Percentiles rank a stretch among this genome's conserved stretches.
phyloP scores from a whole-genome alignment of 371 early-diverging fungal species.

The Parasitella parasitica region DNA sequence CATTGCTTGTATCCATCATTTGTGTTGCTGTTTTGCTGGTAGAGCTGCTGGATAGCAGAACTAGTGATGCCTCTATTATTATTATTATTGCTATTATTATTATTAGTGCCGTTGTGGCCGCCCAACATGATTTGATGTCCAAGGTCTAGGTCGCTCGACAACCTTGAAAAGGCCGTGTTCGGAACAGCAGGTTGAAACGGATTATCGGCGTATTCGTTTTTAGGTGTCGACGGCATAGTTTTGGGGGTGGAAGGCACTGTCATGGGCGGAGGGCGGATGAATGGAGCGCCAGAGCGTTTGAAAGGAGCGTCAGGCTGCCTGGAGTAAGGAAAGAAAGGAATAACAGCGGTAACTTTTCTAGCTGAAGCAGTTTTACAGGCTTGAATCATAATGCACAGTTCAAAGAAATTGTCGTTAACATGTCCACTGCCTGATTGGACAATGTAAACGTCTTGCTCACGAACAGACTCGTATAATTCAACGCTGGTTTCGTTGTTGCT shows the following conservation, averaged over 20 bases:
- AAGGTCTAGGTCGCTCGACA: conserved; percentile 12
- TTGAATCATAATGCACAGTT: conserved; percentile 73
- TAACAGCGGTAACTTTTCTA: conserved; percentile 82
- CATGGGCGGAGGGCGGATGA: conserved; percentile 41
- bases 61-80: conserved; percentile 1
- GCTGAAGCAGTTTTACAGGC: conserved; percentile 94
- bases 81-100: neutral
- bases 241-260: conserved; percentile 33
- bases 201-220: conserved; percentile 15
- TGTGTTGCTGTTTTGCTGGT: conserved; percentile 13
- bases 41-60: conserved; percentile 25
- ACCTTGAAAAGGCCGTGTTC: conserved; percentile 1
- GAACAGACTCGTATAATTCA: conserved; percentile 83
- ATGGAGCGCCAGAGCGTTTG: conserved; percentile 62
- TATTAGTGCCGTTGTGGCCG: neutral
- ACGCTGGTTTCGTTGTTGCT: conserved; percentile 89
- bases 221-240: conserved; percentile 26
- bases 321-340: conserved; percentile 95
- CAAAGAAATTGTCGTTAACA: conserved; percentile 81
- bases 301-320: conserved; percentile 79
- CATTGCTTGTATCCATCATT: conserved; percentile 39
- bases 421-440: conserved; percentile 90
- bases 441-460: conserved; percentile 92
- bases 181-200: conserved; percentile 7
- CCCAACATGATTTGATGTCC: conserved; percentile 19